Conservation (phyloP, 2,329 filamentous ascomycete species). For the Ceratocystis cacaofunesta region DNA sequence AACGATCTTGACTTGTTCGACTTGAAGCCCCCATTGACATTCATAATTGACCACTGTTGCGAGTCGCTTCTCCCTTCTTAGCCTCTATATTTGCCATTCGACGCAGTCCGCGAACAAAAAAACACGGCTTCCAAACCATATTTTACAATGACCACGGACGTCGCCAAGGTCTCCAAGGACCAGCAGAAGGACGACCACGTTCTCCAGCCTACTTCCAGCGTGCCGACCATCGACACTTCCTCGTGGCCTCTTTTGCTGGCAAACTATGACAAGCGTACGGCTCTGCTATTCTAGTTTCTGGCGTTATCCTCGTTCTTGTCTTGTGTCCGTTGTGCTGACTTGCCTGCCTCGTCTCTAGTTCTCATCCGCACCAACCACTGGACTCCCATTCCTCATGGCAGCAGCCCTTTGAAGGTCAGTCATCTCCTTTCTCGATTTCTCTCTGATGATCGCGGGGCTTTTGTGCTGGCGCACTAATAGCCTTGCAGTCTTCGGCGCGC, state of each 20-base stretch:
- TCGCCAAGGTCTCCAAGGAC: constrained; percentile 34
- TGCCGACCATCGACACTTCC: constrained; percentile 69
- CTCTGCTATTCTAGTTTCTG: no score
- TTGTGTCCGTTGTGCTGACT: constrained; percentile 19
- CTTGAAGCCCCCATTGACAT: background rate
- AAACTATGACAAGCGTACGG: constrained; percentile 81
- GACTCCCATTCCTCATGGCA: constrained; percentile 88
- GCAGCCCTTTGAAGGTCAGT: constrained; percentile 56
- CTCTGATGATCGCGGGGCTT: no score
- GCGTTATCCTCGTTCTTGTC: no score
- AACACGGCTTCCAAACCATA: no score
- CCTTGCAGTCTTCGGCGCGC: background rate
- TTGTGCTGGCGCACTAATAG: no score
- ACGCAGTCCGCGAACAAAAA: no score
- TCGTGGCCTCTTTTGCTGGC: constrained; percentile 88
- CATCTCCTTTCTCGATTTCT: background rate
- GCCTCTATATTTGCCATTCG: background rate
- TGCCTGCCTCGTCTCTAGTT: constrained; percentile 37
- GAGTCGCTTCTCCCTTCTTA: no score
- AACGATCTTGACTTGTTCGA: background rate
- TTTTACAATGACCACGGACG: constrained; percentile 33
- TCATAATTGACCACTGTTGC: background rate
- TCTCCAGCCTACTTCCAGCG: constrained; percentile 82
- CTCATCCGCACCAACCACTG: constrained; percentile 91
- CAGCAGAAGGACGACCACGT: constrained; percentile 45